Evolutionary conservation across 768 basidiomycete genomes (phyloP), one percentile per base, ranked within the genome.

Genomic region (Collybiopsis confluens): DNA sequence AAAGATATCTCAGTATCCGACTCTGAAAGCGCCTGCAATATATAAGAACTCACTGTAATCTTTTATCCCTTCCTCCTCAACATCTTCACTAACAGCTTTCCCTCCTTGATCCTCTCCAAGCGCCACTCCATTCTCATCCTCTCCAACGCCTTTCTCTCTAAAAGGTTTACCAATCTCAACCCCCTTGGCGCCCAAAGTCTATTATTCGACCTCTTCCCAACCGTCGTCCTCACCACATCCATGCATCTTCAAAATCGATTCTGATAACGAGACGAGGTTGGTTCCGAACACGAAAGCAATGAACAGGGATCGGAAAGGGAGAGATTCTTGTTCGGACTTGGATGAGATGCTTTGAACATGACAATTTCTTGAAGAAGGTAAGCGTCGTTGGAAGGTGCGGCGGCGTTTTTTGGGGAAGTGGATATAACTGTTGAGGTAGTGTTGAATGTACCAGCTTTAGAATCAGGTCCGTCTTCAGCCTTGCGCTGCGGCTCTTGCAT

Each of bases 161-260:
- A 56, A 26, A 2, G 42, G 2, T 15, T 56, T 51, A 10, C 49
- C 49, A 13, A 56, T 50, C 73, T 43, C 59, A 82, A 53, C 7
- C 76, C 76, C 28, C 69, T 76, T 4, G 83, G 82, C 13, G 71
- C 73, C 75, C 82, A 82, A 23, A 82, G 58, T 55, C 73, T 66
- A 43, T 71, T 72, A 43, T 57, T 56, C 24, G 58, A 63, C 35
- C 77, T 70, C 43, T 73, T 73, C 45, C 58, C 58, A 16, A 72
- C 68, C 0, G 74, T 70, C n/a, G 62, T 64, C 21, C 66, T 58
- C 15, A 80, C 62, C 1, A 62, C 55, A 45, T 72, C 70, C 42
- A 75, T 60, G 28, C n/a, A 78, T 63, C 2, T 58, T 59, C 20
- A 74, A 56, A 42, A 78, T 60, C 0, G 66, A 68, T 21, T 73